Percentiles rank a stretch among this genome's conserved stretches.
phyloP scores from a whole-genome alignment of 345 rosid genomes.

The Lumnitzera littorea region DNA sequence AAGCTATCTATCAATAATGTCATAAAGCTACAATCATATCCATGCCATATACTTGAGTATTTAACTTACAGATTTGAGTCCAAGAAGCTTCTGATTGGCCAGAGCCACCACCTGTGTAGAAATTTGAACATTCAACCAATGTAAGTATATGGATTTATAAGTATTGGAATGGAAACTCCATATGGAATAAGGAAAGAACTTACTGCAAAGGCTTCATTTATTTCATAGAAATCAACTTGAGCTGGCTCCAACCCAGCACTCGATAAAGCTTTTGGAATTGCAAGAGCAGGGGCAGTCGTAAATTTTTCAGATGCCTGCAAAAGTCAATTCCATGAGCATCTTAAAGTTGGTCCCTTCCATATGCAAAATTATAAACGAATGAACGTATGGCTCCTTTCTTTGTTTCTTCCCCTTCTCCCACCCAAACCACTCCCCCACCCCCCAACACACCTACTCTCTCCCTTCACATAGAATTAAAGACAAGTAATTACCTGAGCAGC shows the following conservation, averaged over 20 bases:
- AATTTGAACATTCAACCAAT: background rate
- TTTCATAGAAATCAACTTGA: constrained; percentile 84
- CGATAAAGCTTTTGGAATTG: constrained; percentile 84
- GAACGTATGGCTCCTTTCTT: too few relatives aligned
- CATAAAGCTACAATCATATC: background rate
- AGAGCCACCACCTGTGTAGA: constrained; percentile 89
- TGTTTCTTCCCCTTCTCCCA: too few relatives aligned
- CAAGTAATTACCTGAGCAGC: constrained; percentile 86
- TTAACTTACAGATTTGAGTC: constrained; percentile 64
- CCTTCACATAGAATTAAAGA: background rate
- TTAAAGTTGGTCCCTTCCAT: background rate
- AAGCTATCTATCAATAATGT: background rate
- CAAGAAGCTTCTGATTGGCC: constrained; percentile 78
- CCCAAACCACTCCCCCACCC: too few relatives aligned
- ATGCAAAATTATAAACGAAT: too few relatives aligned
- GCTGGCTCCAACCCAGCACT: constrained; percentile 79
- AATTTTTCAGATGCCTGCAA: constrained; percentile 88
- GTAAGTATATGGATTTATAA: background rate
- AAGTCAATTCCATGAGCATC: constrained; percentile 17
- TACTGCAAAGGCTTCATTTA: constrained; percentile 98
- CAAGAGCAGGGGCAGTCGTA: constrained; percentile 96
- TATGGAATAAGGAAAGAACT: constrained; percentile 13
- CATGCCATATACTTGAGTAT: background rate
- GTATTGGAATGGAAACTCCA: background rate
- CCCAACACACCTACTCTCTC: too few relatives aligned